phyloP scores from a whole-genome alignment of 140 eudicot species.

The Anethum foeniculum region DNA sequence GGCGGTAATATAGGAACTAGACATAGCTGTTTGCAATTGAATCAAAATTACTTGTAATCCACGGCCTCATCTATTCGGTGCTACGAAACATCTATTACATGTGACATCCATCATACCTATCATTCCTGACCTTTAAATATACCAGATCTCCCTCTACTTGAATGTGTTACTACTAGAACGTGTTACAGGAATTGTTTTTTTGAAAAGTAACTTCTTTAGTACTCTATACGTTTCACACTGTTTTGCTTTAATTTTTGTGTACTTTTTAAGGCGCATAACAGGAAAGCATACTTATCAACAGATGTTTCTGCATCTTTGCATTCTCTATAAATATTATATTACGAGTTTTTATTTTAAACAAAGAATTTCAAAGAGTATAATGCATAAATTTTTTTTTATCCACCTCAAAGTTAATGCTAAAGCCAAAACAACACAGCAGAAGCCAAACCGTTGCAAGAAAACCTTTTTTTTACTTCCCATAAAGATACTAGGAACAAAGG shows the following conservation, averaged over 20 bases:
- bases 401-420: neutral
- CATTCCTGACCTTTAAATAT: neutral
- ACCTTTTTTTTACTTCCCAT: neutral
- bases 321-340: no score
- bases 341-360: no score
- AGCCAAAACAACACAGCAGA: neutral
- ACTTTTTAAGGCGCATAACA: neutral
- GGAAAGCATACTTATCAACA: no score
- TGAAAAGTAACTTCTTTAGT: neutral
- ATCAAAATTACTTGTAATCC: neutral
- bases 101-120: neutral
- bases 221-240: neutral
- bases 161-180: neutral
- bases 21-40: neutral
- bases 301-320: no score
- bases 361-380: neutral
- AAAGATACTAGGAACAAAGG: neutral
- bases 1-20: neutral
- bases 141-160: neutral
- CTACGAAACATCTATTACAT: neutral
- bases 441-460: neutral
- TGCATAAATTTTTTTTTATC: neutral
- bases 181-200: no score
- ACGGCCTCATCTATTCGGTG: neutral
- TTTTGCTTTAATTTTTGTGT: neutral